Base-by-base conservation (phyloP, 345 rosid genomes). In the Firmiana major region DNA sequence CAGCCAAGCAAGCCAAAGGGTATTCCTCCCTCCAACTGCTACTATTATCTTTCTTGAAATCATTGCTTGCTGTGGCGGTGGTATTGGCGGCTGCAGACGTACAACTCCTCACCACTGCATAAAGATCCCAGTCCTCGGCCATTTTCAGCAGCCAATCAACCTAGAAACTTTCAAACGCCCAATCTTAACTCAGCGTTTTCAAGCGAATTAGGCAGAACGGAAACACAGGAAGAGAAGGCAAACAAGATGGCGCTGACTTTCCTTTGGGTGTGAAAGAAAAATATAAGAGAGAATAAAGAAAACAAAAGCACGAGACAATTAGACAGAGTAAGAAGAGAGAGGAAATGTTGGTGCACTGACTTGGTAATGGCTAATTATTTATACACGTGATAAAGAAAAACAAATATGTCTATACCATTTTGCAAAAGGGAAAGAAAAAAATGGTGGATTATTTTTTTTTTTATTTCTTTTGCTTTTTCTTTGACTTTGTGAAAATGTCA, bases 231-330 rank as follows among this genome's bases (percentile, higher is more conserved):
- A 77, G 66, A 67, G 75, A 65, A 53, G 72, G 79, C 74, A 79
- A 55, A 81, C 83, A 83, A 84, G 92, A 83, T 84, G 86, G 94
- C 94, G 98, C 91, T 93, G 97, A 93, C 98, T 90, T 83, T 87
- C 84, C 77, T 71, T 12, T 22, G 36, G 28, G 63, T 17, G 57
- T 48, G 72, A 36, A 63, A 68, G 78, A 81, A 59, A 17, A 36
- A 81, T 3, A 22, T 16, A 7, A 0, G 10, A 21, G 63, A 51
- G 51, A 78, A 24, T 69, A 48, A 49, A 31, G 34, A 3, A 68
- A 16, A 17, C 15, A 70, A 6, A 60, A 16, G n/a, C 15, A 36
- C 15, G 21, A 15, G 58, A 38, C 16, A 24, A 15, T 6, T 28
- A 24, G 69, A 55, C 51, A 17, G 69, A 38, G 84, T 65, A 75